Evolutionary conservation across 768 basidiomycete genomes (phyloP).

Genomic region (Tylopilus subfusipes): DNA sequence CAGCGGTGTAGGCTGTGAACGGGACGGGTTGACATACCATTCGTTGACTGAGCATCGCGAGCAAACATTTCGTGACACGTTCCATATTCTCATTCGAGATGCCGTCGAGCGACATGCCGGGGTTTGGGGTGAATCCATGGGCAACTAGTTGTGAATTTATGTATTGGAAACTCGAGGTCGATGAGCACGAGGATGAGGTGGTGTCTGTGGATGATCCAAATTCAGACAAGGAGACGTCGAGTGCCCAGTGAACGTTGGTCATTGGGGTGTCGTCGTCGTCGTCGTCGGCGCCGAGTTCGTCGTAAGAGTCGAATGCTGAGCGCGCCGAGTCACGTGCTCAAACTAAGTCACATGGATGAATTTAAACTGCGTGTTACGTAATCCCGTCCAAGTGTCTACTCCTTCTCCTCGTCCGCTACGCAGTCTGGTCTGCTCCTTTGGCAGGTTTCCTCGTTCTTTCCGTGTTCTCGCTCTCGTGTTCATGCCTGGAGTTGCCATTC

Average conservation of each 20-base stretch:
- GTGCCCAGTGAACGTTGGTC: slow-evolving; percentile 48
- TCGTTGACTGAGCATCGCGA: slow-evolving; percentile 71
- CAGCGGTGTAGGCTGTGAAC: slow-evolving; percentile 8
- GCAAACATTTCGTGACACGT: slow-evolving; percentile 65
- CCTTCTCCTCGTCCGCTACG: slow-evolving; percentile 11
- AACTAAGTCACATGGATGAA: slow-evolving; percentile 3
- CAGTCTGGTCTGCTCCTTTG: slow-evolving; percentile 15
- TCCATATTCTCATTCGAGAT: slow-evolving; percentile 54
- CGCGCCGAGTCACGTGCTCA: slow-evolving; percentile 29
- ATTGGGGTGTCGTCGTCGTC: slow-evolving; percentile 13
- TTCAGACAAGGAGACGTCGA: slow-evolving; percentile 40
- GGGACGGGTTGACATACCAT: slow-evolving; percentile 48
- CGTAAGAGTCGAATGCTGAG: slow-evolving; percentile 19
- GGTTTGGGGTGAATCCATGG: slow-evolving; percentile 66
- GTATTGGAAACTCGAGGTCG: slow-evolving; percentile 66
- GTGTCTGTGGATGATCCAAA: slow-evolving; percentile 45
- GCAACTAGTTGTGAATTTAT: slow-evolving; percentile 79
- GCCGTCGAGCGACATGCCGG: slow-evolving; percentile 68
- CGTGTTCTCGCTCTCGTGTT: slow-evolving; percentile 9
- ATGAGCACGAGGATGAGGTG: slow-evolving; percentile 44
- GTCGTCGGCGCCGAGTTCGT: slow-evolving; percentile 1
- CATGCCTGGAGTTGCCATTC: slow-evolving; percentile 43
- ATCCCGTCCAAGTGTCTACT: slow-evolving; percentile 2
- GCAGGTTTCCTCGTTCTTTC: not conserved
- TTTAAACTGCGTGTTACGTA: slow-evolving; percentile 31